These are phyloP conservation scores for Populus pruinosa DNA, from an alignment of 345 rosid genomes.

Conservation along the genomic window DNA sequence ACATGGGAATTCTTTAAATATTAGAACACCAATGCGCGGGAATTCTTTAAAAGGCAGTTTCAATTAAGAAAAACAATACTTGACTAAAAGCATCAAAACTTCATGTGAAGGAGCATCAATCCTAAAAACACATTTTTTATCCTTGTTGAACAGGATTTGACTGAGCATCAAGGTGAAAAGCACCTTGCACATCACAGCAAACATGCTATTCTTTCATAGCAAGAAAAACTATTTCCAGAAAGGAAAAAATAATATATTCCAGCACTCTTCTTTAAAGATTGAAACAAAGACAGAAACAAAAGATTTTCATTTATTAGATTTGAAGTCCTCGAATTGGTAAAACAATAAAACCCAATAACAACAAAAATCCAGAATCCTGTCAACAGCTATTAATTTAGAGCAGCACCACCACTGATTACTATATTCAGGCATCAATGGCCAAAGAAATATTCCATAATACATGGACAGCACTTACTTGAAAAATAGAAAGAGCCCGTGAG, in stretches of 20 bases:
- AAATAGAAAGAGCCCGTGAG: constrained; percentile 59
- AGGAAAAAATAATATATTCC: neutral
- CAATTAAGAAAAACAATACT: neutral
- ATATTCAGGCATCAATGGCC: neutral
- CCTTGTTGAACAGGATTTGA: neutral
- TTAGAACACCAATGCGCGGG: neutral
- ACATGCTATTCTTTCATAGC: neutral
- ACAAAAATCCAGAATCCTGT: neutral
- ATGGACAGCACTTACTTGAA: constrained; percentile 52
- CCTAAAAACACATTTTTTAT: neutral
- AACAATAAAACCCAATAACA: neutral
- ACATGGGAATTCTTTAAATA: neutral
- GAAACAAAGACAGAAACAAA: neutral
- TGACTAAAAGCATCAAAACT: neutral
- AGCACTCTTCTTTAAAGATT: neutral
- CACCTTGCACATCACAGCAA: neutral
- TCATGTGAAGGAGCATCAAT: neutral
- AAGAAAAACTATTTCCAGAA: neutral
- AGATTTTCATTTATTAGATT: neutral
- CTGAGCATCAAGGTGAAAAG: neutral
- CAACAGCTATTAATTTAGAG: neutral
- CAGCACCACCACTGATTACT: neutral
- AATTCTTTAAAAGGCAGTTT: neutral
- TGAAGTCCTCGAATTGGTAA: neutral
- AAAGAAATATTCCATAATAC: neutral